Evolutionary conservation across 768 basidiomycete genomes (phyloP), one percentile per base, ranked within the genome.

Genomic region (Auriscalpium orientale): DNA sequence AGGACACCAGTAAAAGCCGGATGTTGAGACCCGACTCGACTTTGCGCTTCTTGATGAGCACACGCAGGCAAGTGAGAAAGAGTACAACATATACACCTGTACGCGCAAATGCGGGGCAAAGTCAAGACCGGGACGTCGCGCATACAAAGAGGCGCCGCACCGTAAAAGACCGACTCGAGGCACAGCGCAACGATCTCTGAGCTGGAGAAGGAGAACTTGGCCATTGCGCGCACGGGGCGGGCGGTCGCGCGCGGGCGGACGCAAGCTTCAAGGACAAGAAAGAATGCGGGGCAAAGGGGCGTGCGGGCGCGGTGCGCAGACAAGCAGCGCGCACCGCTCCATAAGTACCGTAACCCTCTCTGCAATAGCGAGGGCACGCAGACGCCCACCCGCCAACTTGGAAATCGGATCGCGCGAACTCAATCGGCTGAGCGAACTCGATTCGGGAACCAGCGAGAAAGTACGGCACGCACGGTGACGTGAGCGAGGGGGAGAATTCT

Each of bases 81-180:
- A 60, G 49, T 8, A 54, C 53, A 21, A 60, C 0, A 49, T 60
- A 60, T 7, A 58, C 12, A 8, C 58, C 58, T 60, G 45, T 0
- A 49, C 58, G 58, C 7, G 54, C 12, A 8, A 56, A 51, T 60
- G 45, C 12, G 18, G 18, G 15, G 8, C 9, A 4, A 8, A 43
- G 1, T n/a, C 15, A 53, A 10, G 21, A 33, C 15, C 12, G 20
- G 9, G 21, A 1, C 10, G 6, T 11, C 9, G 16, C 9, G 6
- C 6, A 37, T 9, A 36, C 18, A 20, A 2, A 8, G 9, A 28
- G n/a, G 44, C 33, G 18, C 15, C 44, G 34, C 6, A 60, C 58
- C 58, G 21, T 60, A 60, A 49, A 60, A 28, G 21, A 54, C n/a
- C 1, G 58, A 51, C 58, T 60, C 58, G 47, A 58, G 21, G 22